A percentile compares a stretch with the other conserved stretches of the same genome.
Evolutionary conservation across 148 eudicot genomes (phyloP).

Genomic region (Rhododendron kiyosumense): DNA sequence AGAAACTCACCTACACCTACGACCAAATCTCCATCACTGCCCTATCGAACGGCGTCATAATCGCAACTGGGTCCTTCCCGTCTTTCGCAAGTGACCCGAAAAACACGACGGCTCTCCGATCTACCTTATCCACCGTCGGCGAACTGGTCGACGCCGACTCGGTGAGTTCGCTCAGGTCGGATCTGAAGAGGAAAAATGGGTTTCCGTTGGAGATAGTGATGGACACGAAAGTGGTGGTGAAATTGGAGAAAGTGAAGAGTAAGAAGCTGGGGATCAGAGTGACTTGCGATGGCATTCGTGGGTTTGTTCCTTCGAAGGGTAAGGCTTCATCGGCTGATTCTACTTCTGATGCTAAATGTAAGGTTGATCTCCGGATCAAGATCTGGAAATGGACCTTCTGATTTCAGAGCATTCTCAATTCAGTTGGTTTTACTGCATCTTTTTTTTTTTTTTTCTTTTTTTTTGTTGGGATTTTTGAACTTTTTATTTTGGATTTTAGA

Average conservation of each 20-base stretch:
- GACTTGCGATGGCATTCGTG: conserved; percentile 58
- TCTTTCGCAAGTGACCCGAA: conserved; percentile 38
- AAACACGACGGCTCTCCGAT: conserved; percentile 32
- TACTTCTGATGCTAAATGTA: conserved; percentile 56
- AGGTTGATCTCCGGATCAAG: conserved; percentile 93
- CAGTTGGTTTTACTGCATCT: background rate
- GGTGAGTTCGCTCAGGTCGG: conserved; percentile 33
- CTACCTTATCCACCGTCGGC: conserved; percentile 18
- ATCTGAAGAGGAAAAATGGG: conserved; percentile 51
- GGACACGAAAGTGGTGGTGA: conserved; percentile 55
- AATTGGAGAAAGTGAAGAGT: conserved; percentile 53
- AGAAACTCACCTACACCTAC: conserved; percentile 39
- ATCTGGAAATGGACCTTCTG: conserved; percentile 89
- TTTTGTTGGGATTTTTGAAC: conserved; percentile 11
- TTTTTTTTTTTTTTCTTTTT: background rate
- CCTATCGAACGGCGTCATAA: conserved; percentile 17
- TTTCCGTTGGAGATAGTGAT: conserved; percentile 45
- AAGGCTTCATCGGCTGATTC: conserved; percentile 34
- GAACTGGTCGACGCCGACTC: conserved; percentile 48
- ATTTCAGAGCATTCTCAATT: background rate
- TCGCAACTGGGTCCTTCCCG: conserved; percentile 49
- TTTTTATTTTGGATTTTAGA: conserved; percentile 14
- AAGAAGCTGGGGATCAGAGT: conserved; percentile 67
- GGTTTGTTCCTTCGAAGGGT: conserved; percentile 39
- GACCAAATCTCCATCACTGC: conserved; percentile 31